Percentiles rank a stretch among this genome's conserved stretches.
phyloP scores from a whole-genome alignment of 1,284 basidiomycete genomes.

The Neotropicomus parvogracilis region DNA sequence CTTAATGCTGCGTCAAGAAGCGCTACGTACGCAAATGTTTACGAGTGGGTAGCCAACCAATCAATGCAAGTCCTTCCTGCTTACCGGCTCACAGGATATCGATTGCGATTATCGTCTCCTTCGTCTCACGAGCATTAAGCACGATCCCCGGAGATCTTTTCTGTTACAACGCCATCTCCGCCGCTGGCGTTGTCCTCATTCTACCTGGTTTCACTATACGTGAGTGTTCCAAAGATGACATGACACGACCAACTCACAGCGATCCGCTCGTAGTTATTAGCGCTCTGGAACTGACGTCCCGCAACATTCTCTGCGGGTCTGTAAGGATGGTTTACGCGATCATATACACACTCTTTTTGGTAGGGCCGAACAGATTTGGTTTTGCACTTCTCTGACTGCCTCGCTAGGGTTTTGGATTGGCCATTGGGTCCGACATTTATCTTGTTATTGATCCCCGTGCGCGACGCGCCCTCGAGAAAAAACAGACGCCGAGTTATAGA shows the following conservation, averaged over 20 bases:
- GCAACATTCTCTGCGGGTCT: constrained; percentile 81
- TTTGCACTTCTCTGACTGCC: constrained; percentile 8
- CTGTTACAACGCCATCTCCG: constrained; percentile 82
- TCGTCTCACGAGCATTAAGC: constrained; percentile 71
- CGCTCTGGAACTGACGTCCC: constrained; percentile 79
- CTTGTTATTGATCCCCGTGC: constrained; percentile 69
- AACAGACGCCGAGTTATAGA: constrained; percentile 43
- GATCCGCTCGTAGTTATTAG: constrained; percentile 58
- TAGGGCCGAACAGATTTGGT: constrained; percentile 27
- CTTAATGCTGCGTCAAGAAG: constrained; percentile 75
- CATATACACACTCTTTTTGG: constrained; percentile 82
- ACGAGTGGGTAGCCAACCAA: constrained; percentile 63
- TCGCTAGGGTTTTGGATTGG: constrained; percentile 74
- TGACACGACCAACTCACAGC: constrained; percentile 9
- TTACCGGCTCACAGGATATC: constrained; percentile 57
- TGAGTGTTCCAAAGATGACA: constrained; percentile 38
- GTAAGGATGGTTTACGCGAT: constrained; percentile 86
- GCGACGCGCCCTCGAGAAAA: constrained; percentile 48
- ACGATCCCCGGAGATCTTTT: constrained; percentile 66
- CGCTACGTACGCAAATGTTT: constrained; percentile 83
- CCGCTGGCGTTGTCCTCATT: constrained; percentile 76
- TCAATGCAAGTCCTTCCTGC: background rate
- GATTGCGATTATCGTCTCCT: constrained; percentile 77
- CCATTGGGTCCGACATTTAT: constrained; percentile 83
- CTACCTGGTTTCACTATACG: constrained; percentile 77